Conservation (phyloP, 352 stramenopile species). For the Globisporangium cystogenes region DNA sequence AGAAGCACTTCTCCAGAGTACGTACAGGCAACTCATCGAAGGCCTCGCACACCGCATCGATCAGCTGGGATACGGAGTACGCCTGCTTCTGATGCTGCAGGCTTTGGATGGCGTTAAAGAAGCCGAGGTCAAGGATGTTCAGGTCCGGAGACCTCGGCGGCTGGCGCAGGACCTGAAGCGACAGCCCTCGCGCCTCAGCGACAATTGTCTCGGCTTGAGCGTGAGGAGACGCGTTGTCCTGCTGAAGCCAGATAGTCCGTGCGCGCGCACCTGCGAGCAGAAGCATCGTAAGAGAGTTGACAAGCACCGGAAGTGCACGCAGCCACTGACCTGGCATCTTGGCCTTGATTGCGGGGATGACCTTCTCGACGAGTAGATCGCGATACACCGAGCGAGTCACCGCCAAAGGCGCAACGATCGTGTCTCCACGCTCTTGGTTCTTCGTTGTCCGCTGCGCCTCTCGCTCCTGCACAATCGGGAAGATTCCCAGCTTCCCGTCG, state of each 20-base stretch:
- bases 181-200: background rate
- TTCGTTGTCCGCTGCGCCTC: background rate
- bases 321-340: background rate
- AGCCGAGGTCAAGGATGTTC: background rate
- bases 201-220: background rate
- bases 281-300: too few species aligned
- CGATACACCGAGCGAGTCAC: background rate
- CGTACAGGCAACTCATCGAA: background rate
- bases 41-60: background rate
- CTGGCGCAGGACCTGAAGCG: background rate
- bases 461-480: background rate
- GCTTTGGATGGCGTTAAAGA: background rate
- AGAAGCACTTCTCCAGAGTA: slow-evolving; percentile 1
- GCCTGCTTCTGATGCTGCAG: background rate
- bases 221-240: background rate
- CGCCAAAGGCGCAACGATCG: background rate
- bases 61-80: background rate
- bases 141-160: background rate
- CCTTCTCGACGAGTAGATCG: background rate
- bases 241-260: background rate
- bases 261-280: background rate
- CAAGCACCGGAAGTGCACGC: too few species aligned
- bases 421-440: background rate
- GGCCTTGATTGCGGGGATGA: background rate
- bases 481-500: background rate